These are phyloP conservation scores for Beauveria pseudobassiana DNA, from an alignment of 2,329 filamentous ascomycete genomes.

Conservation along the genomic window DNA sequence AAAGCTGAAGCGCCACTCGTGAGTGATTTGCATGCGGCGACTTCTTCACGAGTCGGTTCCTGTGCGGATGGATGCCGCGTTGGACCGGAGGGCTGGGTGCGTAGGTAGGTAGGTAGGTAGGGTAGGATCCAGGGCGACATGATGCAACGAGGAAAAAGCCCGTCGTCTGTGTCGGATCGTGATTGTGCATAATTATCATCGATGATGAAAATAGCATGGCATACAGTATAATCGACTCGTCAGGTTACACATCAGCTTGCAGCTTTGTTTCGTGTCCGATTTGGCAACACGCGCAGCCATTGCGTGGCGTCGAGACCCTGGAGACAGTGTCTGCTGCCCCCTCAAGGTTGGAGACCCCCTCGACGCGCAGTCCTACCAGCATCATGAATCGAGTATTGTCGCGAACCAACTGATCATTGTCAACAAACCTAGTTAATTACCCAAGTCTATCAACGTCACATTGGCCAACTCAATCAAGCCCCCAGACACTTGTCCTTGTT, in stretches of 20 bases:
- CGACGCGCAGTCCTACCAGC: background rate
- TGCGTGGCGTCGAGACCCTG: background rate
- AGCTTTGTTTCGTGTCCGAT: background rate
- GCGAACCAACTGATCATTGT: background rate
- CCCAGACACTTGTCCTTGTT: background rate
- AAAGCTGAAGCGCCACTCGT: no score
- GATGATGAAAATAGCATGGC: background rate
- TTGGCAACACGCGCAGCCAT: background rate
- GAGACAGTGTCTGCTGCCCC: no score
- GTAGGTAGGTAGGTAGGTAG: no score
- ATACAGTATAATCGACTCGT: background rate
- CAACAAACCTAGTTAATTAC: no score
- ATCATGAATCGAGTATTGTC: background rate
- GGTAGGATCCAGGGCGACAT: no score
- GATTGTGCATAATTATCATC: background rate
- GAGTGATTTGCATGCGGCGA: no score
- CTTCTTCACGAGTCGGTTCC: no score
- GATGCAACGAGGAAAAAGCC: background rate
- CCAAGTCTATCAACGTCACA: background rate
- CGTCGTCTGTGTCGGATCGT: background rate
- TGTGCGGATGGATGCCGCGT: no score
- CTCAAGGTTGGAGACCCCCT: no score
- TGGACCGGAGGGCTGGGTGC: no score
- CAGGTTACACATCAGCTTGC: background rate
- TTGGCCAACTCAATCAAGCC: background rate